phyloP scores from a whole-genome alignment of 441 rosid genomes.

The Breynia disticha region DNA sequence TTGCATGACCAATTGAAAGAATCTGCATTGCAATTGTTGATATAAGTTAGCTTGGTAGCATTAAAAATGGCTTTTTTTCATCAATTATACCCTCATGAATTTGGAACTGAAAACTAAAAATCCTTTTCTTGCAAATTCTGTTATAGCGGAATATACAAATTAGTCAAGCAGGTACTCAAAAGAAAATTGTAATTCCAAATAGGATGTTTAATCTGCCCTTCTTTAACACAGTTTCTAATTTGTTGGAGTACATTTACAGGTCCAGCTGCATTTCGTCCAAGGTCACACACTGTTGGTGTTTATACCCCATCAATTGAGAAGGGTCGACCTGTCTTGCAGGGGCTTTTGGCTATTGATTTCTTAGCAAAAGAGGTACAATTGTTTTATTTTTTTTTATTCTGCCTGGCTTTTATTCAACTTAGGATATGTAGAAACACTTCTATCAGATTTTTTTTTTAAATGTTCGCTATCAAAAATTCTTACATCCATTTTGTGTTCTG shows the following conservation, averaged over 20 bases:
- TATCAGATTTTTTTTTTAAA: neutral
- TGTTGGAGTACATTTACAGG: constrained; percentile 38
- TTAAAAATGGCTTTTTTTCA: no score
- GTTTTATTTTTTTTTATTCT: constrained; percentile 9
- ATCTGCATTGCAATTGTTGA: no score
- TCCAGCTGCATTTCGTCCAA: constrained; percentile 96
- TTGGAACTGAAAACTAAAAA: no score
- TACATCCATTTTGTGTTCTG: constrained; percentile 4
- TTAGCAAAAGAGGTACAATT: constrained; percentile 84
- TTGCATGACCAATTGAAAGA: no score
- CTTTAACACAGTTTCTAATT: constrained; percentile 6
- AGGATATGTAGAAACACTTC: no score
- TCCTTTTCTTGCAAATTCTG: no score
- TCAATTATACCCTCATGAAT: no score
- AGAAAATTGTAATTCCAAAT: neutral
- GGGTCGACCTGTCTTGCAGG: constrained; percentile 96
- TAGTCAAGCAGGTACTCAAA: neutral
- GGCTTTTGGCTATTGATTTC: constrained; percentile 91
- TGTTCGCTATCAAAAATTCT: neutral
- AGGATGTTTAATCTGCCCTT: neutral
- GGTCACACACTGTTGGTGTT: constrained; percentile 52
- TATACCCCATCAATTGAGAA: constrained; percentile 72
- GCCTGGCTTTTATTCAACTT: neutral
- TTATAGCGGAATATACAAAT: no score
- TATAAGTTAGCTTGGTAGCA: no score